These are phyloP conservation scores for Saksenaea oblongispora DNA, from an alignment of 371 early-diverging fungal species.

Conservation along the genomic window DNA sequence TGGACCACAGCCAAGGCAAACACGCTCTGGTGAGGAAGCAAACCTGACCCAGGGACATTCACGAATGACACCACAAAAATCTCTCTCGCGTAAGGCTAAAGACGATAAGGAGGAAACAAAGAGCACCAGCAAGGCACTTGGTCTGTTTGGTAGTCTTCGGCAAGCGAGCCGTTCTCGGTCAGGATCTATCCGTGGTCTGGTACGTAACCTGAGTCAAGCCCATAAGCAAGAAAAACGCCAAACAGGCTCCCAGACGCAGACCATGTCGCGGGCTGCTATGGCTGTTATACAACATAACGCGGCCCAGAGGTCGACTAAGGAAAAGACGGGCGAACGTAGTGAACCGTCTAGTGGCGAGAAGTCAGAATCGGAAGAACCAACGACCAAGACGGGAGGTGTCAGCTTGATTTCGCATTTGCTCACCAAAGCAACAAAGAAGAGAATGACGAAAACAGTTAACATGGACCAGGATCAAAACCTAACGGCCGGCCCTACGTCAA, in stretches of 20 bases:
- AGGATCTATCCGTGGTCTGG: conserved; percentile 18
- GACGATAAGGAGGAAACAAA: neutral
- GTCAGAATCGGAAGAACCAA: conserved; percentile 3
- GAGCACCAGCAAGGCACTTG: conserved; percentile 9
- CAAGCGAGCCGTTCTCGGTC: conserved; percentile 25
- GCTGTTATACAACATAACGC: conserved; percentile 19
- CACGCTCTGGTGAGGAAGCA: neutral
- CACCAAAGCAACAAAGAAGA: conserved; percentile 17
- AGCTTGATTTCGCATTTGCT: conserved; percentile 26
- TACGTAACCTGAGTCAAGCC: conserved; percentile 23
- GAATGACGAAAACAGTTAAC: conserved; percentile 11
- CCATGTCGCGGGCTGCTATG: conserved; percentile 21
- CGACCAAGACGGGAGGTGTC: conserved; percentile 8
- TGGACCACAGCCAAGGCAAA: neutral
- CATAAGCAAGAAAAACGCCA: conserved; percentile 10
- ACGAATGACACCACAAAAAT: neutral
- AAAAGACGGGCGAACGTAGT: neutral
- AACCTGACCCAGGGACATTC: neutral
- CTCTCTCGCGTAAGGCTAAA: neutral
- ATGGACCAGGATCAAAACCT: conserved; percentile 5
- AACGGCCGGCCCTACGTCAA: neutral
- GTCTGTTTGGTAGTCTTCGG: conserved; percentile 28
- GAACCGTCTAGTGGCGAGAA: neutral
- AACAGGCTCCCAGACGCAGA: neutral
- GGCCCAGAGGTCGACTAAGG: neutral